Conservation (phyloP, 768 basidiomycete genomes). For the Tephrocybe sp. region DNA sequence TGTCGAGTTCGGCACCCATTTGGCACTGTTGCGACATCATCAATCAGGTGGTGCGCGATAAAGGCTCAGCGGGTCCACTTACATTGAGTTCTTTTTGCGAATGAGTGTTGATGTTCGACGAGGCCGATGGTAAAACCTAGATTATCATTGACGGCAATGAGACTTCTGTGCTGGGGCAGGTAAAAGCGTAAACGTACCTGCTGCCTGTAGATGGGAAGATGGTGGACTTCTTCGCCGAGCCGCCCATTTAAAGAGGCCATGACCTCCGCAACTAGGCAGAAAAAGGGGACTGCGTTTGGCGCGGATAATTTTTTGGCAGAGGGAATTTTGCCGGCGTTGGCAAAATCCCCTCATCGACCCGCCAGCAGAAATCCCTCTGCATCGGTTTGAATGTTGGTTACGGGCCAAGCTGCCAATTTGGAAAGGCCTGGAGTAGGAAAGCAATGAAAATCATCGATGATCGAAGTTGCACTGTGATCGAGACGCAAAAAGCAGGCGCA, state of each 20-base stretch:
- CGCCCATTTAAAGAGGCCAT: background rate
- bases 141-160: background rate
- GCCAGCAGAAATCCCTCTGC: slow-evolving; percentile 1
- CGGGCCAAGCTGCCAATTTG: too few relatives aligned
- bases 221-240: background rate
- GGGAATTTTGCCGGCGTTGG: background rate
- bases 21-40: background rate
- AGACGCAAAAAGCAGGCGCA: background rate
- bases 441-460: too few relatives aligned
- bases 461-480: background rate
- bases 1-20: slow-evolving; percentile 6
- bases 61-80: too few relatives aligned
- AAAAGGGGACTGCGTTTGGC: background rate
- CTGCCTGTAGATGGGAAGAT: background rate
- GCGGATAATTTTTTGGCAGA: background rate
- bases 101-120: background rate
- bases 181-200: background rate
- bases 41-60: background rate
- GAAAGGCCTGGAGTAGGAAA: too few relatives aligned
- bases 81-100: background rate
- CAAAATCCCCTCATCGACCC: background rate
- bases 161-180: background rate
- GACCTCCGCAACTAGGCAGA: background rate
- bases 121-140: background rate
- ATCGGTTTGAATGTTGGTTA: too few relatives aligned